Evolutionary conservation across 2,329 filamentous ascomycete species (phyloP), one percentile per base, ranked within the genome.

Genomic region (Orbilia oligospora): DNA sequence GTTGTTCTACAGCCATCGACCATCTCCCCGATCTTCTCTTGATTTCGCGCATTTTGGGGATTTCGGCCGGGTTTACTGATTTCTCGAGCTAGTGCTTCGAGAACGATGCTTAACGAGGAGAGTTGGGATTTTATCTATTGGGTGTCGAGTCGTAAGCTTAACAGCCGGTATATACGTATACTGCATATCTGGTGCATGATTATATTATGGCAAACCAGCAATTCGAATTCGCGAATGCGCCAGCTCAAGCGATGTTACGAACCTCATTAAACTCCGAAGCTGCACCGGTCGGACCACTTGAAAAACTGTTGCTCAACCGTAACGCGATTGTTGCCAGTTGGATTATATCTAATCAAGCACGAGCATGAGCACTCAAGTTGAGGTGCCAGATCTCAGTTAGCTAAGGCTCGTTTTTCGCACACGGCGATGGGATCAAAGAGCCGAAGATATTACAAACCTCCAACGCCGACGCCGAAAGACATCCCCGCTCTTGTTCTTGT

Each of bases 401-500:
- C n/a, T 46, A 38, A 5, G 27, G 24, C 38, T 44, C 3, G 4
- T 38, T 41, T 51, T 46, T 71, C 51, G 51, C 38, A 4, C 36
- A 16, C 9, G 20, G 20, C n/a, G 33, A 67, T 2, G 27, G 20
- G 63, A 20, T 5, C 4, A 44, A 30, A 55, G 18, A 44, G 30
- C 27, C 3, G n/a, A 51, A 49, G 1, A n/a, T 9, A 18, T 5
- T 22, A 48, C 75, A 16, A 53, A 78, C 75, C 75, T 78, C 75
- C 75, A 72, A 78, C 63, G 24, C 75, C 75, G 18, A 78, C 68
- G 30, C 75, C 75, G 75, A 78, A 78, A 63, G 75, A 78, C 75
- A 78, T 78, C 75, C 73, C 68, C 68, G 75, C 68, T 55, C 51
- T 61, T 51, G 44, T 51, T n/a, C 9, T 77, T 33, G 3, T 3